Conservation (phyloP, 148 eudicot genomes). For the Polygonum aviculare region DNA sequence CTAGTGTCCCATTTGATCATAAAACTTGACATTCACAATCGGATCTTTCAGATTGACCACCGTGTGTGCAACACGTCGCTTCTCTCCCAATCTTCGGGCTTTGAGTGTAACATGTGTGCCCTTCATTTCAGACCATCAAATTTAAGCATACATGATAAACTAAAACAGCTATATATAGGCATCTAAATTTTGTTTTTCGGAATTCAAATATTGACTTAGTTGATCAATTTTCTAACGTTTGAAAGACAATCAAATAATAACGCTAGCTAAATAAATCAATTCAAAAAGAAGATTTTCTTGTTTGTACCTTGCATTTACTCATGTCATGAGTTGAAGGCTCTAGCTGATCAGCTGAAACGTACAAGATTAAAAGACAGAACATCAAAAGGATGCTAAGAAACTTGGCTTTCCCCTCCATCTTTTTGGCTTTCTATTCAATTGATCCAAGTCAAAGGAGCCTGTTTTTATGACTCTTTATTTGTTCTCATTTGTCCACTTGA, state of each 20-base stretch:
- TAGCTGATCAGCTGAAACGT: neutral
- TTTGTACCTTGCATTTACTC: neutral
- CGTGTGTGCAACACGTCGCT: neutral
- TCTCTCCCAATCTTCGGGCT: neutral
- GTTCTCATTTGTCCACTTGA: too few species aligned
- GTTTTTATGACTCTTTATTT: neutral
- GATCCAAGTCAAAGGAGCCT: neutral
- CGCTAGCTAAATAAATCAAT: neutral
- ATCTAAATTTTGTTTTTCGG: neutral
- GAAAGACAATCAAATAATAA: neutral
- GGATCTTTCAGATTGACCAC: neutral
- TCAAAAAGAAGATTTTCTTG: neutral
- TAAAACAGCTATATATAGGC: neutral
- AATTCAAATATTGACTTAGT: too few species aligned
- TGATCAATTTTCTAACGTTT: too few species aligned
- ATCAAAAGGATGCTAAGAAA: neutral
- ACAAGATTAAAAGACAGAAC: neutral
- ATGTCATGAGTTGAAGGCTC: neutral
- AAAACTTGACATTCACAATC: neutral
- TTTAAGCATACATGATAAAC: neutral
- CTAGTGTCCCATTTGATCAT: neutral
- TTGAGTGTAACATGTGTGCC: neutral
- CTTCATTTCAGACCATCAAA: neutral
- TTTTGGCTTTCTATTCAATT: neutral
- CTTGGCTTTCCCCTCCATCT: neutral